Base-by-base conservation (phyloP, 2,329 filamentous ascomycete species). In the Paraconiothyrium brasiliense region DNA sequence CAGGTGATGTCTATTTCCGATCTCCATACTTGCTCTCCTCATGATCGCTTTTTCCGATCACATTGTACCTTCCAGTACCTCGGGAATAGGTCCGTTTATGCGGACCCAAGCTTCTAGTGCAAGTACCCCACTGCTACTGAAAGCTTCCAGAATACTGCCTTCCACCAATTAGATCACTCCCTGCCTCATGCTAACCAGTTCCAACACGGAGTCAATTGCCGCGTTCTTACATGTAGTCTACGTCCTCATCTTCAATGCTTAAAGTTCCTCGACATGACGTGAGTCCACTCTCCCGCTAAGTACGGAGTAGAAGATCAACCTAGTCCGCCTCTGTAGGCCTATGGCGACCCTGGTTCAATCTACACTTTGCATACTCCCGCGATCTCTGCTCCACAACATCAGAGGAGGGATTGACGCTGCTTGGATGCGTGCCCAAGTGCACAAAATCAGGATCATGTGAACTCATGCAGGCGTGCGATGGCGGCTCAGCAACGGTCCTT, bases 91-190 rank as follows among this genome's bases (percentile, higher is more conserved):
- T 37, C 43, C 43, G 54, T n/a, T 30, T 30, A 56, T n/a, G 54
- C 43, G 43, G 48, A 35, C 13, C 54, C 54, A 56, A 37, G 43
- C 27, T 37, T 32, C 22, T 37, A 27, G 13, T 54, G 35, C 46
- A 50, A 35, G 24, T 58, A 41, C 55, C 55, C 55, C 58, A 49
- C 50, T 27, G 24, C 50, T 48, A 48, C 34, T 67, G 66, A 63
- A 60, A 63, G 54, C 63, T 71, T 71, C 61, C 54, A 67, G 66
- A 71, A 71, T 52, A 27, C 57, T 46, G 37, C 30, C 54, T 37
- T 73, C 74, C 71, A 73, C 74, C 73, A 74, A 74, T 74, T 60
- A 66, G 4, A 20, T 14, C 14, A 3, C 49, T 10, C 27, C 24
- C 6, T 35, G 1, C 39, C 32, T 30, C 27, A 14, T 58, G 52